Conservation (phyloP, 495 filamentous ascomycete species). For the Amorphotheca resinae region DNA sequence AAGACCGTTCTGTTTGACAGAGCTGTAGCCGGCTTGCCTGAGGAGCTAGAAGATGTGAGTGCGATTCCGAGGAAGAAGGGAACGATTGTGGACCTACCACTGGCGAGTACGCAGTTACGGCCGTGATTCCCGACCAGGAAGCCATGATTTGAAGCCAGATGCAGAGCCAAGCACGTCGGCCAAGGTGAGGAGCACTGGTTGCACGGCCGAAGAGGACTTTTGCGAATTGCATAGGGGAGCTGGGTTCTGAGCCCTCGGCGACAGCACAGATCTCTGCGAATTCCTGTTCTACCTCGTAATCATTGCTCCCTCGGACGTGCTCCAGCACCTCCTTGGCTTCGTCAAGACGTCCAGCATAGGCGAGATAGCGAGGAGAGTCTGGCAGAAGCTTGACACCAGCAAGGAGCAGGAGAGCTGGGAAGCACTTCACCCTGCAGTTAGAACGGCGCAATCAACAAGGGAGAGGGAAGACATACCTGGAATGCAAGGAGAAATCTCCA, state of each 20-base stretch:
- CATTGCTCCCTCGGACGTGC: slow-evolving; percentile 12
- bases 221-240: slow-evolving; percentile 30
- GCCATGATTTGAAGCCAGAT: slow-evolving; percentile 42
- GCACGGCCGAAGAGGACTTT: slow-evolving; percentile 26
- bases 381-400: slow-evolving; percentile 35
- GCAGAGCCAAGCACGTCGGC: slow-evolving; percentile 35
- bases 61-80: not conserved
- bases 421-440: too few species aligned
- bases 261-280: slow-evolving; percentile 30
- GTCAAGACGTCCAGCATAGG: slow-evolving; percentile 18
- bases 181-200: slow-evolving; percentile 24
- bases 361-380: slow-evolving; percentile 32
- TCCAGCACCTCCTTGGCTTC: slow-evolving; percentile 25
- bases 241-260: slow-evolving; percentile 23
- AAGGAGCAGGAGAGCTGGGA: slow-evolving; percentile 38
- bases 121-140: slow-evolving; percentile 38
- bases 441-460: too few species aligned
- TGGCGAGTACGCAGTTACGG: slow-evolving; percentile 23
- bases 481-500: slow-evolving; percentile 46
- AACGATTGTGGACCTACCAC: not conserved
- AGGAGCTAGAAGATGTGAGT: slow-evolving; percentile 1
- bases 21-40: slow-evolving; percentile 16
- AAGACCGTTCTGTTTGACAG: slow-evolving; percentile 35
- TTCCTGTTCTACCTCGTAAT: slow-evolving; percentile 26
- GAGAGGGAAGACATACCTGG: too few species aligned